These are phyloP conservation scores for Solanum virginianum DNA, from an alignment of 257 asterid species.

Conservation along the genomic window DNA sequence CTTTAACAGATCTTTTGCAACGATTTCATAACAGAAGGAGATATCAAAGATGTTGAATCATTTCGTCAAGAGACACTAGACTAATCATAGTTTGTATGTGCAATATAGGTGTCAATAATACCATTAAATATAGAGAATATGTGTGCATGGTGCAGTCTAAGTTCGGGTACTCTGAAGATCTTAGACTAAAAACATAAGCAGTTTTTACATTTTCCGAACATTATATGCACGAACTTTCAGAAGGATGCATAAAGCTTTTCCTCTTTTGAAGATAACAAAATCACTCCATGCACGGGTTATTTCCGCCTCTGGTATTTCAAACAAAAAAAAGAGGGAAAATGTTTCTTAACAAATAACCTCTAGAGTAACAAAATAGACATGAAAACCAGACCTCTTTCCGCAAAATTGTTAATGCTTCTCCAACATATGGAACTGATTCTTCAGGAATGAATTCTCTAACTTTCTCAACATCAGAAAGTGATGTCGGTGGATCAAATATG, in stretches of 20 bases:
- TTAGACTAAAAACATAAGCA: neutral
- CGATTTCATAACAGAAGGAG: neutral
- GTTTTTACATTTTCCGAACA: neutral
- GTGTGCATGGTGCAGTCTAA: neutral
- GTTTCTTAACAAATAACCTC: neutral
- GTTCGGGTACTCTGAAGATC: neutral
- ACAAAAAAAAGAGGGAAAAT: neutral
- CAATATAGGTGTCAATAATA: neutral
- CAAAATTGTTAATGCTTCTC: conserved; percentile 87
- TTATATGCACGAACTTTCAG: neutral
- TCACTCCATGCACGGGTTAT: neutral
- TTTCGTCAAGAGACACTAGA: neutral
- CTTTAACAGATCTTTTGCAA: neutral
- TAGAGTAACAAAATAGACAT: neutral
- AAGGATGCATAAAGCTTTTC: neutral
- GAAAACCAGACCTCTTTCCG: conserved; percentile 60
- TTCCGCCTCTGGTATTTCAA: neutral
- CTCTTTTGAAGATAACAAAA: neutral
- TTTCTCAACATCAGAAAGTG: conserved; percentile 68
- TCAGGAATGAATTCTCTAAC: conserved; percentile 81
- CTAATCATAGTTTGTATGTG: neutral
- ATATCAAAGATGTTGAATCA: neutral
- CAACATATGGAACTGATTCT: conserved; percentile 92
- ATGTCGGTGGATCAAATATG: conserved; percentile 66
- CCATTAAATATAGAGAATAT: neutral